Base-by-base conservation (phyloP, 805 yeast species). In the Candida qinlingensis region DNA sequence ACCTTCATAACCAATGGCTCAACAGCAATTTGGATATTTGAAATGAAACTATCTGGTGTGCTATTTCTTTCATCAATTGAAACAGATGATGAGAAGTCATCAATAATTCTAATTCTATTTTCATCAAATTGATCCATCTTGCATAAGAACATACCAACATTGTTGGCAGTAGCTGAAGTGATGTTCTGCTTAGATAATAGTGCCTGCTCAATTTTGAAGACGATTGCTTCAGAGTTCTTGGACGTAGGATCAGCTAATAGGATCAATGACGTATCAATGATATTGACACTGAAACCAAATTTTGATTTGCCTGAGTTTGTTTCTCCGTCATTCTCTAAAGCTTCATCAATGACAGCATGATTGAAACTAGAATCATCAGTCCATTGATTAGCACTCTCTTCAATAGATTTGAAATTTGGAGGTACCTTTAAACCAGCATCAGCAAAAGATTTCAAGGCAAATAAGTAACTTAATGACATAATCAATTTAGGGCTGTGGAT, bases 61-160 rank as follows among this genome's bases (percentile, higher is more conserved):
- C 95, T 80, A 5, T 84, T 84, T 41, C 89, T 72, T 7, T 78
- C 73, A 60, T 92, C 97, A 47, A 86, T 68, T 0, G 88, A 79
- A 48, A 87, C 73, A 1, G 90, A 80, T 3, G 89, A 69, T 1
- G 96, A 85, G 65, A 92, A 94, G 57, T 94, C 97, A 64, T 94
- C 97, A 50, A 94, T 73, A 30, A 94, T 76, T 47, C 97, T 71
- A 44, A 90, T 70, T 46, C 83, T 73, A 47, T 75, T 75, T 9
- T 76, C 75, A n/a, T 83, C 83, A 45, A 73, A 75, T 5, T 77
- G 62, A 54, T 83, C 76, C 96, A 94, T 90, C 27, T 72, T 75
- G 42, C 90, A 80, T 50, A 94, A 68, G 59, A 87, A 94, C 84
- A 94, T 80, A 2, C 98, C 97, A 45, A 90, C 79, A 50, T 85